A percentile compares a stretch with the other conserved stretches of the same genome.
These are phyloP conservation scores for Fusarium agapanthi DNA, from an alignment of 2,329 filamentous ascomycete genomes.

Conservation along the genomic window DNA sequence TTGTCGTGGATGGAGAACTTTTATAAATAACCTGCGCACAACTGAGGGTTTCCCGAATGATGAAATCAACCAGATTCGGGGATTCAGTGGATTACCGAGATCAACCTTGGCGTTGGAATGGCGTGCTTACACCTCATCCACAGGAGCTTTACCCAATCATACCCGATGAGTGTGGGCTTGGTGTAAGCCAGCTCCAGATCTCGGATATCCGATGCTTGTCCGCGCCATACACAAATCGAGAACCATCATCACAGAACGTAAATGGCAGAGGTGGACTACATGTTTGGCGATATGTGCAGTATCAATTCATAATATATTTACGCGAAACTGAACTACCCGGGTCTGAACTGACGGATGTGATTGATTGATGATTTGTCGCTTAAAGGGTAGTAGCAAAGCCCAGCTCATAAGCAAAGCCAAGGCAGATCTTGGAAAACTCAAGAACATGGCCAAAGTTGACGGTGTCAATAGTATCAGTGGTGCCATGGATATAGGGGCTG, in stretches of 20 bases:
- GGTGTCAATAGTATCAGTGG: conserved; percentile 75
- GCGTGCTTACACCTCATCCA: neutral
- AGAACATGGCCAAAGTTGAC: conserved; percentile 73
- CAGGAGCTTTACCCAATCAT: neutral
- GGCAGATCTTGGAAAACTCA: conserved; percentile 65
- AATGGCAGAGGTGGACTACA: rapidly evolving
- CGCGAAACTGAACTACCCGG: rapidly evolving
- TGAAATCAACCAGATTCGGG: neutral
- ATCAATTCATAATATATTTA: neutral
- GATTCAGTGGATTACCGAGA: neutral
- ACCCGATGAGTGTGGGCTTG: rapidly evolving
- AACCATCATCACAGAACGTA: rapidly evolving
- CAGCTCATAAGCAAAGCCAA: conserved; percentile 59
- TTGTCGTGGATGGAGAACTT: rapidly evolving
- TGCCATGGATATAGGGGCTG: conserved; percentile 78
- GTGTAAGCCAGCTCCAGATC: neutral
- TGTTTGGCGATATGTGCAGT: neutral
- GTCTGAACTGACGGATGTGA: rapidly evolving
- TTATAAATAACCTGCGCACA: neutral
- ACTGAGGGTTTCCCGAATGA: neutral
- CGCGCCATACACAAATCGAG: neutral
- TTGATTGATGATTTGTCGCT: neutral
- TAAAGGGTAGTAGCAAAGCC: conserved; percentile 57
- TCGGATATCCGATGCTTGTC: neutral
- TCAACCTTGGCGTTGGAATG: neutral